Evolutionary conservation across 139 green algal genomes (phyloP).

Genomic region (Auxenochlorella pyrenoidosa): DNA sequence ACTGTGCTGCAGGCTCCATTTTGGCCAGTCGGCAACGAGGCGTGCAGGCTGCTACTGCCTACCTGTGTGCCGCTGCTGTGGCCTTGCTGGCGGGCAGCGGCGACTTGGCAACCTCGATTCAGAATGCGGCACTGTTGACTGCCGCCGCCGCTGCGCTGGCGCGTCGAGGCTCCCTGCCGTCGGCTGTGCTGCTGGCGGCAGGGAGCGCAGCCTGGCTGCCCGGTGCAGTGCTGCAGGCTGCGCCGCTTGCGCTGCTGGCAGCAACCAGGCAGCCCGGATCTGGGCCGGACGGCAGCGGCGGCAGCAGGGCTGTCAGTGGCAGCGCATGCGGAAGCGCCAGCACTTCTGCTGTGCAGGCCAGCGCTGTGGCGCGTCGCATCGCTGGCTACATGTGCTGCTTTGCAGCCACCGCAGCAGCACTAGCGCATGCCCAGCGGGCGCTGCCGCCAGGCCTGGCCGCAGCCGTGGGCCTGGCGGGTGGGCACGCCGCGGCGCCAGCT

Average conservation of each 20-base stretch:
- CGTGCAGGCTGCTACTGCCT: neutral
- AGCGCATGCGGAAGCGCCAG: neutral
- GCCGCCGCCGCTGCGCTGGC: neutral
- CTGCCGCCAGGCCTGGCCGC: neutral
- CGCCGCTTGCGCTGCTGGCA: neutral
- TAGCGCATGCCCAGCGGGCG: neutral
- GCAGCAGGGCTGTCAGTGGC: too few species aligned
- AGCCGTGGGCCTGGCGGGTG: neutral
- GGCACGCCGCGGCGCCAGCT: neutral
- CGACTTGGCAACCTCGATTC: neutral
- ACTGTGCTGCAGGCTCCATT: neutral
- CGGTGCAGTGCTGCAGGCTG: conserved; percentile 1
- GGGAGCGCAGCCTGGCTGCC: conserved; percentile 11
- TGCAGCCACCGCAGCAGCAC: neutral
- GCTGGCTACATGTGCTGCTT: neutral
- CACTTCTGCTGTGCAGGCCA: neutral
- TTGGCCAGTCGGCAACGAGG: neutral
- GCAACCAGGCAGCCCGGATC: too few species aligned
- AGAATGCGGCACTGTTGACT: neutral
- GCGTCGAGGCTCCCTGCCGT: neutral
- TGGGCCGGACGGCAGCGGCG: neutral
- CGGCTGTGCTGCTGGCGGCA: neutral
- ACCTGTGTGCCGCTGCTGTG: neutral
- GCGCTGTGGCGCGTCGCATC: neutral
- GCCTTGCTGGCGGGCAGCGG: neutral